Evolutionary conservation across 139 green algal species (phyloP), one percentile per base, ranked within the genome.

Genomic region (Raphidocelis subcapitata): DNA sequence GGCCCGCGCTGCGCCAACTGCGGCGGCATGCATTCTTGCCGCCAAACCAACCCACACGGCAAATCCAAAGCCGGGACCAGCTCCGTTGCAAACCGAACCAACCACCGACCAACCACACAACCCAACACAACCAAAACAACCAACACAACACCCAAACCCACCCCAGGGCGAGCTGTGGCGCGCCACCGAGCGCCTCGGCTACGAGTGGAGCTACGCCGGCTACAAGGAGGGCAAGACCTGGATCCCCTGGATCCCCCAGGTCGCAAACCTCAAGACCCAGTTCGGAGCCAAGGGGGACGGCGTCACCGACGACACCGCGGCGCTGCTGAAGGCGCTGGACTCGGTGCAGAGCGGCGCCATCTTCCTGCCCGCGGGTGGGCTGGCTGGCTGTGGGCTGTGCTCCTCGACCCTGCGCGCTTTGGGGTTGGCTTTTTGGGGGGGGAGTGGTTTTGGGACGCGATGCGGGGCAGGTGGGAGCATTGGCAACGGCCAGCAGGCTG

Each of bases 111-210:
- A 28, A 14, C 32, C 56, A 61, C 24, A 29, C 24, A 29, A 12
- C 15, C 24, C 12, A 5, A 29, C 24, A 26, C 24, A 32, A 5
- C n/a, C 24, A 61, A 23, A 32, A 12, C 15, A 12, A 29, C 52
- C 12, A 5, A 61, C 52, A 61, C 24, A 32, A 14, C 23, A 32
- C 52, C 21, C 24, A 61, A 12, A 29, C 24, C 8, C 52, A 12
- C 23, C 28, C 32, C 32, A 74, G 68, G 70, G 70, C 5, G 70
- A 77, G 61, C 70, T 77, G 2, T 77, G 70, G 70, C 36, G 63
- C 4, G 24, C 70, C 14, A 31, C 61, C 10, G 56, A 29, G 26
- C 61, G 61, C 2, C 26, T 77, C 21, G 59, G 59, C 3, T 31
- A 41, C 18, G 70, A 77, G 44, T 77, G 70, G 70, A 52, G 37